These are phyloP conservation scores for Periconia digitata DNA, from an alignment of 2,329 filamentous ascomycete genomes.

Conservation along the genomic window DNA sequence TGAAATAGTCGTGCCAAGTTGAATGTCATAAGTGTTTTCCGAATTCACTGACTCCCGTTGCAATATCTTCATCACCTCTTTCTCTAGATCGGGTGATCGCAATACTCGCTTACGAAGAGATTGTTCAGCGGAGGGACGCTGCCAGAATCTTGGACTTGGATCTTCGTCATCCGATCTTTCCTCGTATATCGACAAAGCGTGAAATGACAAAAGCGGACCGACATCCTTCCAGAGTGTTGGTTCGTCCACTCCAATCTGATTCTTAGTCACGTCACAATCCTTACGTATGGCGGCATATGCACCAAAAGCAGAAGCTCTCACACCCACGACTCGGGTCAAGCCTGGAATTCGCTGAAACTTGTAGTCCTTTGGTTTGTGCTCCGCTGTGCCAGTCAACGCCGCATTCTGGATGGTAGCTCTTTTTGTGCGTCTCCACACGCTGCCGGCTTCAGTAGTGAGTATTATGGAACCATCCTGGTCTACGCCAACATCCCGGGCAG, in stretches of 20 bases:
- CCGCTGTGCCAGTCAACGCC: slow-evolving; percentile 50
- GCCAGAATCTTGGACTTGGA: slow-evolving; percentile 52
- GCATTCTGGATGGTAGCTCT: slow-evolving; percentile 77
- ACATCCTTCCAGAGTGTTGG: slow-evolving; percentile 75
- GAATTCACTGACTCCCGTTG: slow-evolving; percentile 35
- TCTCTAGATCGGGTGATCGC: slow-evolving; percentile 66
- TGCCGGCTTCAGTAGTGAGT: slow-evolving; percentile 87
- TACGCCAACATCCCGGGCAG: slow-evolving; percentile 82
- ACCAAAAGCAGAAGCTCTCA: slow-evolving; percentile 85
- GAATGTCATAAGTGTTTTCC: slow-evolving; percentile 47
- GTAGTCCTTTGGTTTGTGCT: slow-evolving; percentile 78
- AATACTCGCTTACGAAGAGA: slow-evolving; percentile 60
- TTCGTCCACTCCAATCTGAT: slow-evolving; percentile 67
- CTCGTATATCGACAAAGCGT: slow-evolving; percentile 54
- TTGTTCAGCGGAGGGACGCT: slow-evolving; percentile 51
- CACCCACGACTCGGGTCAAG: slow-evolving; percentile 79
- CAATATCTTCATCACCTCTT: slow-evolving; percentile 58
- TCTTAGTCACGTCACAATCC: slow-evolving; percentile 78
- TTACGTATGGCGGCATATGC: slow-evolving; percentile 85
- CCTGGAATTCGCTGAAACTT: slow-evolving; percentile 92
- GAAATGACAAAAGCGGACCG: slow-evolving; percentile 68
- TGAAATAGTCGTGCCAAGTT: slow-evolving; percentile 60
- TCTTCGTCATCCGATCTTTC: slow-evolving; percentile 48
- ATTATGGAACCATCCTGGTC: slow-evolving; percentile 95
- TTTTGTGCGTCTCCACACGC: slow-evolving; percentile 87